Evolutionary conservation across 2,329 filamentous ascomycete genomes (phyloP).

Genomic region (Fusarium bulbicola): DNA sequence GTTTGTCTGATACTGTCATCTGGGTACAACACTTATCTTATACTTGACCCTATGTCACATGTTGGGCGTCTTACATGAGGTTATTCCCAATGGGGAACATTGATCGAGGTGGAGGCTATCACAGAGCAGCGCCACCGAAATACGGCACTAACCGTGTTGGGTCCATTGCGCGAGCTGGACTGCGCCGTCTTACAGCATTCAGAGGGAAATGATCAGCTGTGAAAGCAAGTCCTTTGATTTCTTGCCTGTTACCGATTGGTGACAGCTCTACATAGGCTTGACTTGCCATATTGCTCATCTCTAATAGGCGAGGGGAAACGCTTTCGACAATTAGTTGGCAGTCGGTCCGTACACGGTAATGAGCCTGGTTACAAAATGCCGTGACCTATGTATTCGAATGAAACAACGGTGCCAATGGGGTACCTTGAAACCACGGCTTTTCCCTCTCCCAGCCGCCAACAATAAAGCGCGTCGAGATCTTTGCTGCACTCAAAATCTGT

Average conservation of each 20-base stretch:
- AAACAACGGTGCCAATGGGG: neutral
- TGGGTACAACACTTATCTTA: neutral
- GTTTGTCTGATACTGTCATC: neutral
- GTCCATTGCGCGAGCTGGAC: conserved; percentile 17
- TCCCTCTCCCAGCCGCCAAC: neutral
- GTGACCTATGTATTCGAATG: neutral
- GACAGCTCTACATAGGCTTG: neutral
- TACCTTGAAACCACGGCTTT: neutral
- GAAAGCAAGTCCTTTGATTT: neutral
- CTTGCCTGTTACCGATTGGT: no score
- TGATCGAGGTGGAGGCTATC: conserved; percentile 12
- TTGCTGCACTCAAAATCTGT: neutral
- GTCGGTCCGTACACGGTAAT: neutral
- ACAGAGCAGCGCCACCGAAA: neutral
- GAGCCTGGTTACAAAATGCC: neutral
- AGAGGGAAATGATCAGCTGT: neutral
- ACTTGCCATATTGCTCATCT: neutral
- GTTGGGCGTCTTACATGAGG: neutral
- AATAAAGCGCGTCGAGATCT: neutral
- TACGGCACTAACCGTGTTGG: neutral
- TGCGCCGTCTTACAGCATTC: neutral
- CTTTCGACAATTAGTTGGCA: neutral
- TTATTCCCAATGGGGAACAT: conserved; percentile 14
- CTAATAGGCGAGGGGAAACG: no score
- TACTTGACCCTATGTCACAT: neutral